Conservation (phyloP, 768 basidiomycete genomes). For the Mycena olivaceomarginata region DNA sequence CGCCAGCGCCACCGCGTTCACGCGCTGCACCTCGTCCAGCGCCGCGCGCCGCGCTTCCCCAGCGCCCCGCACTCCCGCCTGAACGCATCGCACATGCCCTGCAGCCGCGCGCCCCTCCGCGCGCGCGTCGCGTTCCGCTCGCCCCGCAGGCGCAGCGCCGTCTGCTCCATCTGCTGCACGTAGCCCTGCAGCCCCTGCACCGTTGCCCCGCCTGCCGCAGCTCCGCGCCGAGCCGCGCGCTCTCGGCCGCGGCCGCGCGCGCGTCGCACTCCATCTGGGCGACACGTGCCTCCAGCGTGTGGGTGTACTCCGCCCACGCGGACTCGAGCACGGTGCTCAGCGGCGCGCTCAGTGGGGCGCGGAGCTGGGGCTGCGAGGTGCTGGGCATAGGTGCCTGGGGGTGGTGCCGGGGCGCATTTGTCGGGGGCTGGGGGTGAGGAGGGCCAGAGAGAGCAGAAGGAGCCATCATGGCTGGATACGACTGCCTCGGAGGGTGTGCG, state of each 20-base stretch:
- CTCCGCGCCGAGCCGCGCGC: background rate
- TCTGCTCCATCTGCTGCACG: background rate
- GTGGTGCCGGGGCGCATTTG: background rate
- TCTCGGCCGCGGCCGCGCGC: background rate
- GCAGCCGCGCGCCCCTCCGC: background rate
- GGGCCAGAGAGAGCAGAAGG: background rate
- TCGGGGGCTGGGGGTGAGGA: background rate
- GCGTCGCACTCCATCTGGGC: background rate
- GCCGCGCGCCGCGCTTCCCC: no score
- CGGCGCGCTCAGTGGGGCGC: background rate
- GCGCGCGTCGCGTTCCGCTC: slow-evolving; percentile 3
- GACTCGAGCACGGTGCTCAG: background rate
- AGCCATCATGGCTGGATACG: no score
- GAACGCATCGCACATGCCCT: background rate
- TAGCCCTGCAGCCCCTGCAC: no score
- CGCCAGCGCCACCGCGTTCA: background rate
- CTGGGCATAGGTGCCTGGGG: background rate
- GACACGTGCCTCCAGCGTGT: background rate
- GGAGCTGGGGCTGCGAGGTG: background rate
- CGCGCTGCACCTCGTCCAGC: background rate
- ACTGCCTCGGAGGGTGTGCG: background rate
- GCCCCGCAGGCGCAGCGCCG: background rate
- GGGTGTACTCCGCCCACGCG: background rate
- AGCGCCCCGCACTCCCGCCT: background rate
- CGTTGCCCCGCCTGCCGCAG: background rate